Percentiles rank a stretch among this genome's conserved stretches.
These are phyloP conservation scores for Starmerella bombi DNA, from an alignment of 805 yeast genomes.

Conservation along the genomic window DNA sequence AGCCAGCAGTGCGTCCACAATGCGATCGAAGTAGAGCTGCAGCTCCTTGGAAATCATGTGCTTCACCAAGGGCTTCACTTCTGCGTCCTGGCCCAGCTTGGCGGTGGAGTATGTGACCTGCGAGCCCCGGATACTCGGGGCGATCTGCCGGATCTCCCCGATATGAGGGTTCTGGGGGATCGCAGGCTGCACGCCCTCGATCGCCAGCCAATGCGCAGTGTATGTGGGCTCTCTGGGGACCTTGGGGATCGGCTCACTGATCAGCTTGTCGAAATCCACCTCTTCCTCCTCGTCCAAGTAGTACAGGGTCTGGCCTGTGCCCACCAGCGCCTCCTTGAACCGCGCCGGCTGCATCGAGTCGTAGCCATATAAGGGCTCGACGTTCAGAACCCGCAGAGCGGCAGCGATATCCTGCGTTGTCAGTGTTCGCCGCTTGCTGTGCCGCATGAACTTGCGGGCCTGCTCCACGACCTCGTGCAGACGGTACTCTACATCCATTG, in stretches of 20 bases:
- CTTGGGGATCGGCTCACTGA: conserved; percentile 87
- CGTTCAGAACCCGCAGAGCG: conserved; percentile 72
- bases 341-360: conserved; percentile 43
- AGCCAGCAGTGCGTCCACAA: conserved; percentile 58
- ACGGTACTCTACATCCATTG: conserved; percentile 98
- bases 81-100: conserved; percentile 37
- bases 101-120: conserved; percentile 49
- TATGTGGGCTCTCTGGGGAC: conserved; percentile 87
- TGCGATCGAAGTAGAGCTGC: conserved; percentile 84
- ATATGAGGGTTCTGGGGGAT: conserved; percentile 86
- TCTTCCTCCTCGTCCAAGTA: conserved; percentile 83
- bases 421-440: conserved; percentile 69
- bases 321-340: conserved; percentile 79
- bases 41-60: conserved; percentile 91
- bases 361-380: conserved; percentile 56
- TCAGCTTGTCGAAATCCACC: conserved; percentile 82
- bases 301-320: conserved; percentile 86
- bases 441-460: conserved; percentile 91
- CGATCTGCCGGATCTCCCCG: conserved; percentile 60
- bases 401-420: conserved; percentile 70
- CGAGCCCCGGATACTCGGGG: conserved; percentile 75
- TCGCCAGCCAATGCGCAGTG: conserved; percentile 90
- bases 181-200: conserved; percentile 96
- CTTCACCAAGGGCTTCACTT: conserved; percentile 79
- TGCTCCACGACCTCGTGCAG: conserved; percentile 91